These are phyloP conservation scores for Magnusiomyces starmeri DNA, from an alignment of 1,139 yeast genomes.

Conservation along the genomic window DNA sequence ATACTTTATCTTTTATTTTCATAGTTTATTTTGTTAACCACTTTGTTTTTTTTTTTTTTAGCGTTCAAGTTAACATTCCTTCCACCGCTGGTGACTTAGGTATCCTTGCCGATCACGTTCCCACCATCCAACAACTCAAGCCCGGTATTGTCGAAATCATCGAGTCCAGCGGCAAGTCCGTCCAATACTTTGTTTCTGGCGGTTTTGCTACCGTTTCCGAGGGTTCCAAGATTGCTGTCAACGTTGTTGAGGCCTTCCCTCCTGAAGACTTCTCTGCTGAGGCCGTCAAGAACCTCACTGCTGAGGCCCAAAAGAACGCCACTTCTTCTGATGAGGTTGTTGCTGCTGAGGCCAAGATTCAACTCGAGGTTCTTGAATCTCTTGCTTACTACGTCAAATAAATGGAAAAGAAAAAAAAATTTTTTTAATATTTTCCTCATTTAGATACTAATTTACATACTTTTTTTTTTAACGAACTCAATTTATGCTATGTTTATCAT, in stretches of 20 bases:
- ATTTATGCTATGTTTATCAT: too few species aligned
- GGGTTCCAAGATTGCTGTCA: conserved; percentile 82
- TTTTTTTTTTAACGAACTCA: too few species aligned
- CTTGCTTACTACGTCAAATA: conserved; percentile 83
- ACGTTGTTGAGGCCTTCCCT: conserved; percentile 94
- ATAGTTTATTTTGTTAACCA: background rate
- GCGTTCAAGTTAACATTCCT: conserved; percentile 92
- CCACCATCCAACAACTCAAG: conserved; percentile 91
- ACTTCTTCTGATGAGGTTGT: conserved; percentile 73
- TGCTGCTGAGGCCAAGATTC: conserved; percentile 92
- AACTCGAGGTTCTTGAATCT: conserved; percentile 94
- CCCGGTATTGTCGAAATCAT: conserved; percentile 95
- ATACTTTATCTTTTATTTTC: background rate
- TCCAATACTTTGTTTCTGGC: conserved; percentile 85
- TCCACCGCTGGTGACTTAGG: conserved; percentile 96
- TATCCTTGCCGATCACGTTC: conserved; percentile 96
- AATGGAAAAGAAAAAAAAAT: conserved; percentile 17
- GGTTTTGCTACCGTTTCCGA: conserved; percentile 98
- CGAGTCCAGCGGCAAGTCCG: conserved; percentile 68
- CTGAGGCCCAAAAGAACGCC: conserved; percentile 93
- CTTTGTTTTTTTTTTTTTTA: conserved; percentile 26
- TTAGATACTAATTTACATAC: too few species aligned
- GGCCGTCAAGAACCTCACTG: conserved; percentile 70
- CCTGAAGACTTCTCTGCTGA: conserved; percentile 81
- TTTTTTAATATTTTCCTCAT: background rate